phyloP scores from a whole-genome alignment of 2,329 filamentous ascomycete species.

The Cytospora piceae region DNA sequence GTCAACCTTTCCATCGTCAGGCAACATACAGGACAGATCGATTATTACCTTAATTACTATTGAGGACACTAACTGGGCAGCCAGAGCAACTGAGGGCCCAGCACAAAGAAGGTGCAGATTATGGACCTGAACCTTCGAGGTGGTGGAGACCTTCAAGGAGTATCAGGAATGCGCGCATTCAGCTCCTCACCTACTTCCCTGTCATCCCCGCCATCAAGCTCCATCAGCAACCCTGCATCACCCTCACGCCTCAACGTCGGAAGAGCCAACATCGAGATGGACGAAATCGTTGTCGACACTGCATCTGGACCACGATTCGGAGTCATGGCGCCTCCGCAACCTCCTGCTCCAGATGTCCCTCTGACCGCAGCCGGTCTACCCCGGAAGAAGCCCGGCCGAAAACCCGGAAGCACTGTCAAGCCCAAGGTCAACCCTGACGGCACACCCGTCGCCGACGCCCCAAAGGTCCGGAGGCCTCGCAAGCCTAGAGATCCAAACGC shows the following conservation, averaged over 20 bases:
- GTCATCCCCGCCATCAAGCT: constrained; percentile 56
- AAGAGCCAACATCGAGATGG: constrained; percentile 47
- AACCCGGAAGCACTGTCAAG: constrained; percentile 61
- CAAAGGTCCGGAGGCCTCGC: constrained; percentile 56
- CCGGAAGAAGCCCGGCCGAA: constrained; percentile 67
- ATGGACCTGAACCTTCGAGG: constrained; percentile 16
- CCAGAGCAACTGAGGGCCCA: not conserved
- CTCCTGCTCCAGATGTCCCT: constrained; percentile 46
- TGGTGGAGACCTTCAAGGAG: constrained; percentile 34
- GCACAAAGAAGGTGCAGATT: not conserved
- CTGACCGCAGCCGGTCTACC: constrained; percentile 62
- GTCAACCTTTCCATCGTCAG: not conserved
- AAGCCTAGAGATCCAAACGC: constrained; percentile 65
- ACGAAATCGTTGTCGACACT: constrained; percentile 55
- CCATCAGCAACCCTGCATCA: constrained; percentile 54
- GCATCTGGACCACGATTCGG: constrained; percentile 42
- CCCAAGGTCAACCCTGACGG: constrained; percentile 45
- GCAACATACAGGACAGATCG: not conserved
- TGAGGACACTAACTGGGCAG: not conserved
- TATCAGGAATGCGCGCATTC: constrained; percentile 37
- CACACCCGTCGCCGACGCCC: constrained; percentile 45
- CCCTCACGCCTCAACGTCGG: constrained; percentile 44
- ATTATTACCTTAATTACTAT: not conserved
- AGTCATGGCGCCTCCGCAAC: constrained; percentile 36
- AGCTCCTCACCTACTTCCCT: constrained; percentile 54